A percentile compares a stretch with the other conserved stretches of the same genome.
Conservation (phyloP, 306 rosid species). For the Neltuma alba region DNA sequence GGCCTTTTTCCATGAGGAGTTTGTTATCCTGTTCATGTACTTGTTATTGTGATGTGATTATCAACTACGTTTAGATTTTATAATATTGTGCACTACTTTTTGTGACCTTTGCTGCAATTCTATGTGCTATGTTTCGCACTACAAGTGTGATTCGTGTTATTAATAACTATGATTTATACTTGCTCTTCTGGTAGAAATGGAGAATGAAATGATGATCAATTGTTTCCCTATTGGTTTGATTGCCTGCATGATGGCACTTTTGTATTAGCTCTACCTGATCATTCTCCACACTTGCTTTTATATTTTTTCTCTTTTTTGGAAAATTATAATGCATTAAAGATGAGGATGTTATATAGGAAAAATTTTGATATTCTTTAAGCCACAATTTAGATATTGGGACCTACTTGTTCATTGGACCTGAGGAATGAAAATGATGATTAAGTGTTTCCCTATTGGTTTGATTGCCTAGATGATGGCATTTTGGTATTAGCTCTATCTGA, state of each 20-base stretch:
- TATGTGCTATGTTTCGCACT: neutral
- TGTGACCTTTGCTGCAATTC: neutral
- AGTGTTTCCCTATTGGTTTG: conserved; percentile 54
- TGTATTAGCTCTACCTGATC: conserved; percentile 57
- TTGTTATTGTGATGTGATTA: neutral
- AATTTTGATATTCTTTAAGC: neutral
- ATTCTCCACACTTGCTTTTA: conserved; percentile 28
- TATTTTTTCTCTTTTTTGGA: neutral
- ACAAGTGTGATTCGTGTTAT: neutral
- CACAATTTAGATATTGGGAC: neutral
- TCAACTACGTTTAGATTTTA: neutral
- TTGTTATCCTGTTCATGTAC: neutral
- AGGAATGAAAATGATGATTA: conserved; percentile 46
- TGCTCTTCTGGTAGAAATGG: neutral
- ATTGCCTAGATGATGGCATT: conserved; percentile 49
- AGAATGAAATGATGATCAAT: conserved; percentile 41
- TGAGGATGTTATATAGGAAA: neutral
- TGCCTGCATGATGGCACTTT: conserved; percentile 46
- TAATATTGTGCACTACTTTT: neutral
- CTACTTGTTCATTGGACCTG: neutral
- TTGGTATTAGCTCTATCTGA: conserved; percentile 56
- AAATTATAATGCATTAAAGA: neutral
- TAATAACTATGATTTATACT: neutral
- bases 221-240: conserved; percentile 54
- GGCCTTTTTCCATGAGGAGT: neutral